Conservation (phyloP, 1,139 yeast species). For the Taphrina wiesneri region DNA sequence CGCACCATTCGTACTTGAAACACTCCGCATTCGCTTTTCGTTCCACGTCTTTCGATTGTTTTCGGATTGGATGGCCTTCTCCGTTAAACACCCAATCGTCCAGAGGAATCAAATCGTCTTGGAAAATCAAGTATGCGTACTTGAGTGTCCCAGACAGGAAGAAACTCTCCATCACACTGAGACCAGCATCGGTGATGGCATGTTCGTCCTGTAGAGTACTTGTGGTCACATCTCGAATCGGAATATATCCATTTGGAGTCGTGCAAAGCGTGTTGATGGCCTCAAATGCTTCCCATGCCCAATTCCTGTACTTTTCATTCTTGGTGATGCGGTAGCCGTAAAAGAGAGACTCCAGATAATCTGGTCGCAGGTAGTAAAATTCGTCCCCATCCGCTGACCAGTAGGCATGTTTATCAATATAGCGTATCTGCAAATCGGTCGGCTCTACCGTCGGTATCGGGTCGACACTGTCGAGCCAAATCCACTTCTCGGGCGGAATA, state of each 20-base stretch:
- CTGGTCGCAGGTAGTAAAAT: conserved; percentile 79
- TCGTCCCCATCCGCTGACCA: conserved; percentile 57
- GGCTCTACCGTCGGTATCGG: conserved; percentile 11
- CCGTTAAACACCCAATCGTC: conserved; percentile 79
- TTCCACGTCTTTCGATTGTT: conserved; percentile 2
- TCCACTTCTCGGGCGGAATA: conserved; percentile 66
- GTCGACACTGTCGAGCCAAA: conserved; percentile 33
- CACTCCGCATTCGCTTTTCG: conserved; percentile 1
- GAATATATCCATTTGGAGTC: conserved; percentile 50
- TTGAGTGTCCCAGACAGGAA: conserved; percentile 94
- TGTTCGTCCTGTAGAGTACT: not conserved
- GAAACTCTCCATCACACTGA: conserved; percentile 82
- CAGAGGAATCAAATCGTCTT: conserved; percentile 62
- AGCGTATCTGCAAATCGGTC: not conserved
- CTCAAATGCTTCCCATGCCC: conserved; percentile 86
- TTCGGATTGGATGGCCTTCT: conserved; percentile 16
- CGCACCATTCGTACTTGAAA: conserved; percentile 10
- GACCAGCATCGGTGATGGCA: conserved; percentile 42
- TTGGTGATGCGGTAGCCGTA: conserved; percentile 76
- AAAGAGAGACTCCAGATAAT: conserved; percentile 85
- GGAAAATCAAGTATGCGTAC: conserved; percentile 77
- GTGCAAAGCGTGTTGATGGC: conserved; percentile 63
- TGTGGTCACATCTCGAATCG: conserved; percentile 58
- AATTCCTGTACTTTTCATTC: conserved; percentile 69
- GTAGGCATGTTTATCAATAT: conserved; percentile 30